Base-by-base conservation (phyloP, 1,284 basidiomycete species). In the Blastosporella zonata region DNA sequence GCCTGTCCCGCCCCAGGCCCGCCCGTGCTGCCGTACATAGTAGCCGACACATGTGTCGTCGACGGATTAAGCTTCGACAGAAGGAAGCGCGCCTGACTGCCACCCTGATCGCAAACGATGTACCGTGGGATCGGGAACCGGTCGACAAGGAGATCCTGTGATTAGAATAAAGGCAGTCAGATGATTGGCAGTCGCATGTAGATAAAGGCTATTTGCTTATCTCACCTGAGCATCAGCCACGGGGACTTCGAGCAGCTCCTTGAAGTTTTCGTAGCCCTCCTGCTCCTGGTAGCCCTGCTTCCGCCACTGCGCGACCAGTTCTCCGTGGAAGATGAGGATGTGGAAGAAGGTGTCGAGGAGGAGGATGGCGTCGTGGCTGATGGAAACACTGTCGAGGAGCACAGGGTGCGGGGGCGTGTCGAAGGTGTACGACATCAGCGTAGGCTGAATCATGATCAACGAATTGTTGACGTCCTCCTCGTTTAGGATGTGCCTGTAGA, bases 301-400 rank as follows among this genome's bases (percentile, higher is more conserved):
- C 49, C 96, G 82, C 97, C 97, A 99, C 67, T 95, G 90, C 0
- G 96, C 94, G 46, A 99, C 82, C 13, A 94, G 94, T 69, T 96
- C 93, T 23, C 97, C 97, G 66, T 99, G 95, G 89, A 97, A 99
- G 70, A 99, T 99, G 62, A 99, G 87, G 59, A 99, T 97, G 68
- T 99, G 97, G 92, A 99, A 99, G 82, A 97, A 99, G 2, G 97
- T 99, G 66, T 99, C 97, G 55, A 99, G 86, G n/a, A 99, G 81
- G 29, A 99, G 82, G 59, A 99, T 90, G 57, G 95, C 93, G 62
- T 99, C 96, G 40, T 91, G 90, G 67, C 96, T 93, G 73, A 99
- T 98, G 42, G 95, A 98, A 28, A 99, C 88, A 51, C 92, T 96
- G 75, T 99, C 97, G 41, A 99, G 84, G 27, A 99, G 76, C 31